Evolutionary conservation across 148 eudicot genomes (phyloP), one percentile per base, ranked within the genome.

Genomic region (Limonium bicolor): DNA sequence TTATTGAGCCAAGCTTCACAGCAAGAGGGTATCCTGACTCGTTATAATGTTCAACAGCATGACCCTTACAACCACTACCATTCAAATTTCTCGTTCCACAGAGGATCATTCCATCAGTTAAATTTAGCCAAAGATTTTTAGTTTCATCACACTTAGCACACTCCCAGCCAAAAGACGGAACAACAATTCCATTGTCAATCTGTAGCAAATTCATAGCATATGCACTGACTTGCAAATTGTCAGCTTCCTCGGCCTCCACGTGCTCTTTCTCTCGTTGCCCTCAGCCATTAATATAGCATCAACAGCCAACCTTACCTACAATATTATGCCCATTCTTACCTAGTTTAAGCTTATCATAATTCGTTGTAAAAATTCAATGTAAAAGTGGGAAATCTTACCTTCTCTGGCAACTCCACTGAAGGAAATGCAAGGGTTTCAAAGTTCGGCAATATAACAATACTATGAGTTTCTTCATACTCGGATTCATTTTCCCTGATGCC

Each of bases 61-160:
- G 96, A 60, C 82, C 68, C 58, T 86, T 86, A 41, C 96, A 86
- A 44, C 96, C 96, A 60, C 56, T 81, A 45, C 96, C 96, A 64
- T 86, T 93, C 93, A 87, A 86, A 63, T 75, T 82, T 63, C 43
- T 78, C 60, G 93, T 78, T 50, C 96, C 96, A 62, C 96, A 86
- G 5, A 81, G 84, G 56, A 86, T 82, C 64, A 64, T 67, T 49
- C 96, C 96, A 65, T 82, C 93, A 8, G 87, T 82, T 55, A 86
- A 66, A 56, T 86, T 86, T 51, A 86, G 50, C 96, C 96, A 86
- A 29, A 86, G 93, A 48, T 86, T 86, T 20, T 86, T 93, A 29
- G 84, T 78, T 70, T 86, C 78, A 48, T 86, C 84, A 58, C 96
- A 86, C 48, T 75, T 81, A 10, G 78, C 61, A 71, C 96, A 86